These are phyloP conservation scores for Boletus rubroflammeus DNA, from an alignment of 768 basidiomycete genomes.

Conservation along the genomic window DNA sequence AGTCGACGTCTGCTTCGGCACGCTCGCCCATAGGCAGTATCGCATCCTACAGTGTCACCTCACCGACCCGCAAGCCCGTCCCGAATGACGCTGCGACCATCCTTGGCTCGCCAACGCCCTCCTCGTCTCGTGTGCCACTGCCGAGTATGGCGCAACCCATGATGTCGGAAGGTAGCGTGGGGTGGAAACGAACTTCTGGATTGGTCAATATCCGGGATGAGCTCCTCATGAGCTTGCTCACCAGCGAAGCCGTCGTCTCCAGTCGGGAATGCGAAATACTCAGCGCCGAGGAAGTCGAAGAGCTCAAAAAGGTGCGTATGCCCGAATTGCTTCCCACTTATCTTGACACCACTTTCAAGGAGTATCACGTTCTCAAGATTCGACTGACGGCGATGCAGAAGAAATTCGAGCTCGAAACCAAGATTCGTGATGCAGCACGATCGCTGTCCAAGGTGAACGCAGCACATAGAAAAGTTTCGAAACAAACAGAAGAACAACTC, in stretches of 20 bases:
- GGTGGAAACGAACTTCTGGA: constrained; percentile 43
- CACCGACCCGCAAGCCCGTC: constrained; percentile 18
- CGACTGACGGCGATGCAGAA: constrained; percentile 63
- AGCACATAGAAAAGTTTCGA: constrained; percentile 51
- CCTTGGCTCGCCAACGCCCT: constrained; percentile 36
- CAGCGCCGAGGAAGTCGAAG: constrained; percentile 66
- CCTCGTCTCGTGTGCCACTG: constrained; percentile 35
- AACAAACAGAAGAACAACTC: constrained; percentile 68
- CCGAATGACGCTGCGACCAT: constrained; percentile 11
- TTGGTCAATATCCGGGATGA: constrained; percentile 69
- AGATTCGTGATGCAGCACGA: constrained; percentile 82
- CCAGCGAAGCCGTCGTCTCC: constrained; percentile 93
- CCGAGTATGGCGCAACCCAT: constrained; percentile 33
- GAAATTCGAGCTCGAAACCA: constrained; percentile 77
- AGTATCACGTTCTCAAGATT: constrained; percentile 66
- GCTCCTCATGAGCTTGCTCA: constrained; percentile 82
- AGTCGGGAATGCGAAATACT: constrained; percentile 79
- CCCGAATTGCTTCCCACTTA: constrained; percentile 19
- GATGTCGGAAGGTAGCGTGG: constrained; percentile 34
- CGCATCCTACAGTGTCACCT: constrained; percentile 21
- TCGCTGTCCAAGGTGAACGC: constrained; percentile 69
- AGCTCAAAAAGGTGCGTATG: constrained; percentile 57
- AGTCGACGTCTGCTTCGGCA: constrained; percentile 17
- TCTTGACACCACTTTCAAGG: constrained; percentile 41
- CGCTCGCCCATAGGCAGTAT: constrained; percentile 26